Percentiles rank a stretch among this genome's conserved stretches.
Evolutionary conservation across 768 basidiomycete genomes (phyloP).

Genomic region (Boletus patriciae): DNA sequence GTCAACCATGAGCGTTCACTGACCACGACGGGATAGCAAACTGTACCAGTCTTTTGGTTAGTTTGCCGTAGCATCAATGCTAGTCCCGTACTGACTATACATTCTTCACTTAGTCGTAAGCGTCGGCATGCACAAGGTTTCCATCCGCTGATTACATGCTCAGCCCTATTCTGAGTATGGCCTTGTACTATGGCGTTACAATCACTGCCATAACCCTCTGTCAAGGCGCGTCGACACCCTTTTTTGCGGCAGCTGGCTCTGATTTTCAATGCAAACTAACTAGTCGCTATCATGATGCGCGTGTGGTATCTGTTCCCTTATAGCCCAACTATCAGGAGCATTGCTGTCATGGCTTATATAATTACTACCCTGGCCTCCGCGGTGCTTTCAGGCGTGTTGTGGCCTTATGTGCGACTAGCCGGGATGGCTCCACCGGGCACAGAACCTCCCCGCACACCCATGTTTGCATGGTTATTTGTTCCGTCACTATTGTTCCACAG

Average conservation of each 20-base stretch:
- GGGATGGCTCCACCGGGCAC: not conserved
- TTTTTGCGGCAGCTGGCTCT: not conserved
- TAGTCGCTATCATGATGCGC: constrained; percentile 17
- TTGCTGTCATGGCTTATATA: not conserved
- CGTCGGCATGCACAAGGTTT: not conserved
- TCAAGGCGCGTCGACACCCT: constrained; percentile 12
- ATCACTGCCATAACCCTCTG: constrained; percentile 7
- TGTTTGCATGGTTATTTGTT: constrained; percentile 8
- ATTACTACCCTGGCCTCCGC: not conserved
- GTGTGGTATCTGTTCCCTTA: constrained; percentile 22
- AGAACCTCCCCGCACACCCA: not conserved
- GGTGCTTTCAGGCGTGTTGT: not conserved
- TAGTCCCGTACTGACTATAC: not conserved
- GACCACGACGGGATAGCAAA: not conserved
- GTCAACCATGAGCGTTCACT: not conserved
- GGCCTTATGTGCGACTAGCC: not conserved
- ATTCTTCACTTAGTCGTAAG: constrained; percentile 11
- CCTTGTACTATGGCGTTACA: not conserved
- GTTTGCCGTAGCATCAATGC: not conserved
- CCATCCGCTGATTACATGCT: not conserved
- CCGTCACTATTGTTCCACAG: constrained; percentile 18
- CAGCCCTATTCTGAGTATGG: not conserved
- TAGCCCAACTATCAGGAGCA: not conserved
- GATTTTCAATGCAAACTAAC: not conserved
- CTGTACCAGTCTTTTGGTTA: not conserved